These are phyloP conservation scores for Triticum turgidum DNA, from an alignment of 176 grass and related monocot species.

Conservation along the genomic window DNA sequence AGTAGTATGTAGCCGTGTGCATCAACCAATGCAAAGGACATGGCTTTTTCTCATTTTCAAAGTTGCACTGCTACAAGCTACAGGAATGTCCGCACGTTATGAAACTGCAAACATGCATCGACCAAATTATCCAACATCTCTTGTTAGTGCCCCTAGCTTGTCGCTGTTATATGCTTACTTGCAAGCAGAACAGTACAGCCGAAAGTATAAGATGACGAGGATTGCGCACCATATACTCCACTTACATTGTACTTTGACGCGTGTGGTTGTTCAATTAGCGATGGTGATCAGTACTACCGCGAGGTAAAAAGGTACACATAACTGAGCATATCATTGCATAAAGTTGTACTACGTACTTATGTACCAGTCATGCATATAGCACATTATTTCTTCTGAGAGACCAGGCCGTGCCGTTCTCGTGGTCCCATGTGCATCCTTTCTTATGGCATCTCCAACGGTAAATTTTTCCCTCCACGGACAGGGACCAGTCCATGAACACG, in stretches of 20 bases:
- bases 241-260: not conserved
- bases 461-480: too few relatives aligned
- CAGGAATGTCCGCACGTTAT: too few relatives aligned
- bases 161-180: not conserved
- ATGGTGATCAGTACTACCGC: not conserved
- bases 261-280: not conserved
- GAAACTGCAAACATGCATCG: too few relatives aligned
- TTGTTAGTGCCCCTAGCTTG: not conserved
- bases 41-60: too few relatives aligned
- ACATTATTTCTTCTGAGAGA: not conserved
- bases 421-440: not conserved
- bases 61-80: too few relatives aligned
- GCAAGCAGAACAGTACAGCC: not conserved
- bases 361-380: not conserved
- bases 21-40: too few relatives aligned
- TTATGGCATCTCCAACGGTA: too few relatives aligned
- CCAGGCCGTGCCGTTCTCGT: not conserved
- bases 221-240: not conserved
- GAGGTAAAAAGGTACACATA: not conserved
- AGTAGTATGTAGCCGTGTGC: too few relatives aligned
- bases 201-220: not conserved
- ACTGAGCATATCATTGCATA: conserved; percentile 7
- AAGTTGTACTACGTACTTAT: not conserved
- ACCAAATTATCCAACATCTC: too few relatives aligned
- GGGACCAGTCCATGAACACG: too few relatives aligned